A percentile compares a stretch with the other conserved stretches of the same genome.
These are phyloP conservation scores for Ceriops decandra DNA, from an alignment of 345 rosid genomes.

Conservation along the genomic window DNA sequence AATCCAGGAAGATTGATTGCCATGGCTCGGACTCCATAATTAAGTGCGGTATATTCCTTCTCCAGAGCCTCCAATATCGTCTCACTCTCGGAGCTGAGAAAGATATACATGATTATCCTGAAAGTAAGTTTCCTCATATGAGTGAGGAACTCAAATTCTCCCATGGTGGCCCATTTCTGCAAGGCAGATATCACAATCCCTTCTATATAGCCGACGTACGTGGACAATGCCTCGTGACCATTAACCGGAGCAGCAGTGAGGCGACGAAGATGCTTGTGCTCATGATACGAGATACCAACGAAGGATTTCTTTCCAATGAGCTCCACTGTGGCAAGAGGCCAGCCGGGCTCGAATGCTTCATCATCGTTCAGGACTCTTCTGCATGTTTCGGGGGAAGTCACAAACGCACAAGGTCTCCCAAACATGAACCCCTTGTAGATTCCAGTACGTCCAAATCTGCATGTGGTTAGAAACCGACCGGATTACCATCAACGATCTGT, in stretches of 20 bases:
- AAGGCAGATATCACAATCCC: slow-evolving; percentile 46
- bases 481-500: no score
- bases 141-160: slow-evolving; percentile 60
- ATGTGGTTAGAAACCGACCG: background rate
- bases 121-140: slow-evolving; percentile 72
- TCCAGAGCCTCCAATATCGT: slow-evolving; percentile 59
- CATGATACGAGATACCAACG: slow-evolving; percentile 57
- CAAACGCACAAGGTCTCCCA: slow-evolving; percentile 71
- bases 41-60: slow-evolving; percentile 65
- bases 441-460: slow-evolving; percentile 60
- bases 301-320: slow-evolving; percentile 80
- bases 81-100: slow-evolving; percentile 67
- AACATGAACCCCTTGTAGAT: slow-evolving; percentile 80
- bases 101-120: slow-evolving; percentile 72
- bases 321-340: slow-evolving; percentile 64
- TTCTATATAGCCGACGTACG: slow-evolving; percentile 59
- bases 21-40: slow-evolving; percentile 81
- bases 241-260: slow-evolving; percentile 74
- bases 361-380: slow-evolving; percentile 59
- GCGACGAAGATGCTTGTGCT: slow-evolving; percentile 78
- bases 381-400: slow-evolving; percentile 63
- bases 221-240: slow-evolving; percentile 75
- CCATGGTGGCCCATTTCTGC: slow-evolving; percentile 64
- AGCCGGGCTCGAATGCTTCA: slow-evolving; percentile 66
- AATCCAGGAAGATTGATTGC: slow-evolving; percentile 82